These are phyloP conservation scores for Clavispora fructus DNA, from an alignment of 805 yeast genomes.

Conservation along the genomic window DNA sequence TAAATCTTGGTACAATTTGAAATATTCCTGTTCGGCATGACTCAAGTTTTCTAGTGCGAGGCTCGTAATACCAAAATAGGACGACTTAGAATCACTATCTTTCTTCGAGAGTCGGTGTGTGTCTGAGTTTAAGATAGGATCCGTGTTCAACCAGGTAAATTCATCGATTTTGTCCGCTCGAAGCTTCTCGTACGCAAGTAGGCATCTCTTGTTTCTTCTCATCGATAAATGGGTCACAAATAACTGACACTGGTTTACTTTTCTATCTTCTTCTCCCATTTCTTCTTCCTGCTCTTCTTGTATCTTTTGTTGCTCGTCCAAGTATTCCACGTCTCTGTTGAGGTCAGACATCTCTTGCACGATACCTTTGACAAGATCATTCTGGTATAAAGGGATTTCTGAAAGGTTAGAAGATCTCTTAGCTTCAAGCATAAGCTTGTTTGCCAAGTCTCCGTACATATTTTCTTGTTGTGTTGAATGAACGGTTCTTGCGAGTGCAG, in stretches of 20 bases:
- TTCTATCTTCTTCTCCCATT: constrained; percentile 28
- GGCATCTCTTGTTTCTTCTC: constrained; percentile 84
- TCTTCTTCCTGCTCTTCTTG: constrained; percentile 14
- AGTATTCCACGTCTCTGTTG: constrained; percentile 49
- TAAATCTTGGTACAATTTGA: constrained; percentile 63
- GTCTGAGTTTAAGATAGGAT: constrained; percentile 29
- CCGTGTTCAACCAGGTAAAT: constrained; percentile 67
- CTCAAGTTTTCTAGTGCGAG: constrained; percentile 49
- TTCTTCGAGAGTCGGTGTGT: not conserved
- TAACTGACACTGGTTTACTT: constrained; percentile 55
- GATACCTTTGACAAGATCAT: constrained; percentile 63
- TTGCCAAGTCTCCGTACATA: constrained; percentile 89
- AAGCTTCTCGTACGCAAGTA: constrained; percentile 74
- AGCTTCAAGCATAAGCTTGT: constrained; percentile 80
- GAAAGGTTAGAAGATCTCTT: constrained; percentile 68
- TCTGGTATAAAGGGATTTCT: constrained; percentile 63
- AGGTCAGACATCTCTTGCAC: constrained; percentile 67
- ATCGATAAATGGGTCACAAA: constrained; percentile 71
- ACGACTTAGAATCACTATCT: constrained; percentile 10
- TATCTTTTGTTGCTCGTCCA: constrained; percentile 28
- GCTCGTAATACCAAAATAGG: not conserved
- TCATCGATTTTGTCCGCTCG: constrained; percentile 65
- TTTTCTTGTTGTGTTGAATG: not conserved
- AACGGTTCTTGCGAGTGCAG: not conserved
- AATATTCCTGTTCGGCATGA: constrained; percentile 76